These are phyloP conservation scores for Microcyclospora pomicola DNA, from an alignment of 2,329 filamentous ascomycete genomes.

Conservation along the genomic window DNA sequence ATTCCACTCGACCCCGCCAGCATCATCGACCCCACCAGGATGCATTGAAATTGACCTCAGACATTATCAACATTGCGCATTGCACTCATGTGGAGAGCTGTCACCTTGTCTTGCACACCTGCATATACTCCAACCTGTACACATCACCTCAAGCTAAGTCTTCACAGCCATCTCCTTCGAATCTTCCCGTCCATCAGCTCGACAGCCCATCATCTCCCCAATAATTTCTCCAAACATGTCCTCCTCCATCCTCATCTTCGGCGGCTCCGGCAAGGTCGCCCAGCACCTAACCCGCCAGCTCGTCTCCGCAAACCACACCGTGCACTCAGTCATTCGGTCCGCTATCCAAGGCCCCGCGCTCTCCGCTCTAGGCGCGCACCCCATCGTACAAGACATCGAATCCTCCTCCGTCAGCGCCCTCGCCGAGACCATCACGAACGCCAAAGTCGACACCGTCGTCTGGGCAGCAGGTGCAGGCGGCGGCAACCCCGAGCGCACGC, in stretches of 20 bases:
- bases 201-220: too few relatives aligned
- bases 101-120: too few relatives aligned
- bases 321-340: conserved; percentile 23
- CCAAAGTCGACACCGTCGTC: conserved; percentile 21
- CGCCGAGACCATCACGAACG: conserved; percentile 22
- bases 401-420: conserved; percentile 26
- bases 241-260: conserved; percentile 21
- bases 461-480: conserved; percentile 21
- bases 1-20: not conserved
- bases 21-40: not conserved
- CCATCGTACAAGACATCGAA: conserved; percentile 32
- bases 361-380: conserved; percentile 27
- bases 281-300: conserved; percentile 22
- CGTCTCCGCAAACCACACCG: conserved; percentile 14
- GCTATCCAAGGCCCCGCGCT: conserved; percentile 24
- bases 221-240: conserved; percentile 3
- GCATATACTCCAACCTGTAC: too few relatives aligned
- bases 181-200: too few relatives aligned
- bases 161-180: too few relatives aligned
- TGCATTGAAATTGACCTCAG: not conserved
- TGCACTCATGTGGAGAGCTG: too few relatives aligned
- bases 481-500: conserved; percentile 39
- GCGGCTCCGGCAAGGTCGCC: conserved; percentile 24
- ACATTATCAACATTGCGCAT: not conserved
- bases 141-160: too few relatives aligned